These are phyloP conservation scores for Trypanosoma scelopori DNA, from an alignment of 208 protist genomes.

Conservation along the genomic window DNA sequence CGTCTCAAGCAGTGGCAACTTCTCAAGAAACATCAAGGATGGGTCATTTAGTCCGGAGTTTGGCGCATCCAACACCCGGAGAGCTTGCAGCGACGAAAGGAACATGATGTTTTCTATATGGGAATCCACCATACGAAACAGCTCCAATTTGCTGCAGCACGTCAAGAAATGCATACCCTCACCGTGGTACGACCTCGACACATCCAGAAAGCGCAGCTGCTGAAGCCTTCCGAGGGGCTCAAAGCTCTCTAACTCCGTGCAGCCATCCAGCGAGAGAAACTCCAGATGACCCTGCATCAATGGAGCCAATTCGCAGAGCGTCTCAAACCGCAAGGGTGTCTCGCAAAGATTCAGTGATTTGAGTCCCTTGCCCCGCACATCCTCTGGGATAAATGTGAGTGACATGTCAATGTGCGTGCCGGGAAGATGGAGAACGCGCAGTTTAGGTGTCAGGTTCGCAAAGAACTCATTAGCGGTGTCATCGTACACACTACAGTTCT, in stretches of 20 bases:
- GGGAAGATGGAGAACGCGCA: slow-evolving; percentile 60
- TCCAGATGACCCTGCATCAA: slow-evolving; percentile 46
- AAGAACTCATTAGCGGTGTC: slow-evolving; percentile 70
- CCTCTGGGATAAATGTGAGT: slow-evolving; percentile 43
- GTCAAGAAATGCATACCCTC: slow-evolving; percentile 56
- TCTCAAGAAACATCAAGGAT: slow-evolving; percentile 57
- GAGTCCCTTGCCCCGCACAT: slow-evolving; percentile 34
- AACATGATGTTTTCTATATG: slow-evolving; percentile 65
- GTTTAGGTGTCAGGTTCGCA: slow-evolving; percentile 37
- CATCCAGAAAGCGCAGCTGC: slow-evolving; percentile 70
- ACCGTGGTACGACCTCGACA: slow-evolving; percentile 50
- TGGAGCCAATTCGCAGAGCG: slow-evolving; percentile 52
- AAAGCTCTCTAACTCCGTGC: slow-evolving; percentile 45
- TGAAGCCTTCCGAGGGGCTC: slow-evolving; percentile 49
- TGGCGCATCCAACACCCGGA: slow-evolving; percentile 71
- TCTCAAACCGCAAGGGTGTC: slow-evolving; percentile 58
- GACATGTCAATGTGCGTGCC: slow-evolving; percentile 56
- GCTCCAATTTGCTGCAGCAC: slow-evolving; percentile 56
- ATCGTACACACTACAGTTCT: slow-evolving; percentile 76
- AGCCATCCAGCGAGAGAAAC: slow-evolving; percentile 71
- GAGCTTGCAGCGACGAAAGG: slow-evolving; percentile 39
- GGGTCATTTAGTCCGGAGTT: slow-evolving; percentile 55
- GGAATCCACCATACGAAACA: slow-evolving; percentile 66
- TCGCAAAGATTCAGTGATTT: slow-evolving; percentile 45
- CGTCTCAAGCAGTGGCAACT: slow-evolving; percentile 62